Conservation (phyloP, 768 basidiomycete genomes). For the Lactarius pseudohatsudake region DNA sequence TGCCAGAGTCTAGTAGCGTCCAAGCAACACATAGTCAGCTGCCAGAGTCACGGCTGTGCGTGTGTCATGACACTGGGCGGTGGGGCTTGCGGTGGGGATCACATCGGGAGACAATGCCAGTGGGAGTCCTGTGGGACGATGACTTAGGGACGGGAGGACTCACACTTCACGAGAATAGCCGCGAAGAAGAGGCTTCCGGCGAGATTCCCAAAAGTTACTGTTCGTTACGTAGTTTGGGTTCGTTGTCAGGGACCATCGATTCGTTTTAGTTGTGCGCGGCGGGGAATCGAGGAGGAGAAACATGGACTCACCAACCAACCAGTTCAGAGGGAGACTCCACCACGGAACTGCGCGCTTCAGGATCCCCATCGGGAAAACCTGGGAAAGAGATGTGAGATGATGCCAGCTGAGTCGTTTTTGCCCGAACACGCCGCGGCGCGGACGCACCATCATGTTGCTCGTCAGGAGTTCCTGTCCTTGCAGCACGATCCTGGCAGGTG, state of each 20-base stretch:
- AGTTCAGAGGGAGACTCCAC: conserved; percentile 70
- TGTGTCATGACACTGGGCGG: neutral
- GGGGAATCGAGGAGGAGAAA: neutral
- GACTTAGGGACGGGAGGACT: conserved; percentile 26
- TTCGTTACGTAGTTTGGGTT: neutral
- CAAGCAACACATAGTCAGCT: conserved; percentile 5
- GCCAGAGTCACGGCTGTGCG: too few species aligned
- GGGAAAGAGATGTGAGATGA: neutral
- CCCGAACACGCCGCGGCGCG: neutral
- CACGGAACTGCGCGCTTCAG: conserved; percentile 61
- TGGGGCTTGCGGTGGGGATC: neutral
- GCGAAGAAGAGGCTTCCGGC: conserved; percentile 69
- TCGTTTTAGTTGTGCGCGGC: neutral
- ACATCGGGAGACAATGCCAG: neutral
- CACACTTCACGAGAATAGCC: conserved; percentile 64
- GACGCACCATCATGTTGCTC: conserved; percentile 70
- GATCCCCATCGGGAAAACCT: conserved; percentile 72
- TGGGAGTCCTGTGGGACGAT: neutral
- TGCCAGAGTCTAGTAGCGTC: conserved; percentile 49
- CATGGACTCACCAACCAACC: conserved; percentile 54
- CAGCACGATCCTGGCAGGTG: conserved; percentile 57
- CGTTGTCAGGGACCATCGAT: neutral
- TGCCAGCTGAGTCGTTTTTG: neutral
- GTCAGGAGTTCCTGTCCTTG: conserved; percentile 71
- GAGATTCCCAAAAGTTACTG: conserved; percentile 70